Percentiles rank a stretch among this genome's conserved stretches.
phyloP scores from a whole-genome alignment of 768 basidiomycete genomes.

The Agrocybe pediades region DNA sequence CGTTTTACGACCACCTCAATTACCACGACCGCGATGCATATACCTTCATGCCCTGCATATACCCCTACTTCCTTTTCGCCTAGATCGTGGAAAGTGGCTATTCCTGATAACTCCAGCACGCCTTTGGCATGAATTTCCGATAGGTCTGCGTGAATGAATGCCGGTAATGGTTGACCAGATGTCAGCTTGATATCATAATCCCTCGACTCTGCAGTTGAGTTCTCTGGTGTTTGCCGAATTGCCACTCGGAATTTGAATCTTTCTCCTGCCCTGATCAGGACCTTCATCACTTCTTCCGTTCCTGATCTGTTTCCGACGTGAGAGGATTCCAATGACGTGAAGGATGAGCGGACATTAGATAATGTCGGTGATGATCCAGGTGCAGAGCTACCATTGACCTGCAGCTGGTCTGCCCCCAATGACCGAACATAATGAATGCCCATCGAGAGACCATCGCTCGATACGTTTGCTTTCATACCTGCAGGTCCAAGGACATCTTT shows the following conservation, averaged over 20 bases:
- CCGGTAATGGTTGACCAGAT: constrained; percentile 54
- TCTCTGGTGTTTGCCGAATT: constrained; percentile 29
- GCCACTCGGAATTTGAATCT: constrained; percentile 60
- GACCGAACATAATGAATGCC: constrained; percentile 73
- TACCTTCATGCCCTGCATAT: constrained; percentile 48
- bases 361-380: constrained; percentile 34
- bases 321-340: constrained; percentile 66
- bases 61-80: constrained; percentile 59
- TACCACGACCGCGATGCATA: constrained; percentile 54
- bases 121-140: constrained; percentile 45
- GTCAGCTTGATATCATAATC: constrained; percentile 50
- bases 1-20: constrained; percentile 53
- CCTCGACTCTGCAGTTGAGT: constrained; percentile 21
- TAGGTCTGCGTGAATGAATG: constrained; percentile 56
- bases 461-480: constrained; percentile 40
- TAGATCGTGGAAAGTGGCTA: constrained; percentile 48
- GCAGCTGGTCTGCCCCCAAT: constrained; percentile 54
- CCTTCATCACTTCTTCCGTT: constrained; percentile 34
- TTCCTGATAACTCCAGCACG: constrained; percentile 58
- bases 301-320: constrained; percentile 41
- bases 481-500: constrained; percentile 20
- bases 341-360: constrained; percentile 51
- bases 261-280: constrained; percentile 58
- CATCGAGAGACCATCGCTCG: constrained; percentile 66
- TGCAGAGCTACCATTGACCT: constrained; percentile 19